phyloP scores from a whole-genome alignment of 306 rosid genomes.

The Senna tora region DNA sequence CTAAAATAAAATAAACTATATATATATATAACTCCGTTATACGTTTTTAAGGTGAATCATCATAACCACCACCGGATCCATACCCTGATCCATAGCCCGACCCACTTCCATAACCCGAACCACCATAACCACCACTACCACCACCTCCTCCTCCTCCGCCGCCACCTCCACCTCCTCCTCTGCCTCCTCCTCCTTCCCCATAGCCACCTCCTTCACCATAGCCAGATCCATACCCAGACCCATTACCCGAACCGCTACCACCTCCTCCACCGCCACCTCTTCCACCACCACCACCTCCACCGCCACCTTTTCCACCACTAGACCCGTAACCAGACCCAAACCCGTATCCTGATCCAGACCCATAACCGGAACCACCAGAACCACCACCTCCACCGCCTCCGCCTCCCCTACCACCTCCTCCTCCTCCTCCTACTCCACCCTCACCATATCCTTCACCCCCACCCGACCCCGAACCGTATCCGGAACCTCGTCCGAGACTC shows the following conservation, averaged over 20 bases:
- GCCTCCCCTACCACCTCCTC: slow-evolving; percentile 9
- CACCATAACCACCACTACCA: slow-evolving; percentile 37
- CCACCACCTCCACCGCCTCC: slow-evolving; percentile 43
- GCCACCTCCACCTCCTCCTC: not conserved
- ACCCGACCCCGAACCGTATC: slow-evolving; percentile 1
- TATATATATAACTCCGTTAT: not conserved
- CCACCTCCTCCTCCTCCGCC: not conserved
- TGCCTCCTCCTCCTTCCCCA: slow-evolving; percentile 15
- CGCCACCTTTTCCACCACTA: not conserved
- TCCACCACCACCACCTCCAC: slow-evolving; percentile 28
- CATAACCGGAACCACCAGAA: slow-evolving; percentile 44
- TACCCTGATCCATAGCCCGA: slow-evolving; percentile 62
- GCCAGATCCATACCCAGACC: slow-evolving; percentile 39
- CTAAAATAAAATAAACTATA: not conserved
- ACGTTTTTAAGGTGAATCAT: slow-evolving; percentile 35
- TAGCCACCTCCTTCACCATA: slow-evolving; percentile 36
- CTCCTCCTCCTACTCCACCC: not conserved
- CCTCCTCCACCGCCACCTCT: slow-evolving; percentile 22
- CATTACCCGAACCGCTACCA: not conserved
- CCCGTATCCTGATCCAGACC: slow-evolving; percentile 38
- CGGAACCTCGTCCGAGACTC: not conserved
- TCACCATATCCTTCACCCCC: slow-evolving; percentile 1
- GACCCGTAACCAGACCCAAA: slow-evolving; percentile 26
- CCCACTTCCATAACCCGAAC: slow-evolving; percentile 57
- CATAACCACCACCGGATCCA: slow-evolving; percentile 43